Evolutionary conservation across 78 protist genomes (phyloP).

Genomic region (Monocercomonoides exilis): DNA sequence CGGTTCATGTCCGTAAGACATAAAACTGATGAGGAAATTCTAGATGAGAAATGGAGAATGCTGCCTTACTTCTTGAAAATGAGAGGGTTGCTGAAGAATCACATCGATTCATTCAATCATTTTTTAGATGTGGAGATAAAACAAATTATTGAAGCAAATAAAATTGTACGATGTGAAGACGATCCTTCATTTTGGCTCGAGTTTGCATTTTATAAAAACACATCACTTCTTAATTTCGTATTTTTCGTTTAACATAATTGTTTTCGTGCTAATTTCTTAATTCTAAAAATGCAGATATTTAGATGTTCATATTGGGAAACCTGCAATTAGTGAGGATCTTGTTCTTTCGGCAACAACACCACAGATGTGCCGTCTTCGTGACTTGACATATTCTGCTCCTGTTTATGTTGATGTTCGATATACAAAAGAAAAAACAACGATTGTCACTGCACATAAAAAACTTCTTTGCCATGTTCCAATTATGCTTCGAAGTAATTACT

Average conservation of each 20-base stretch:
- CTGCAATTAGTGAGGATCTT: slow-evolving; percentile 49
- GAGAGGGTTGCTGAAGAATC: slow-evolving; percentile 85
- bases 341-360: slow-evolving; percentile 48
- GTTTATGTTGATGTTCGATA: slow-evolving; percentile 81
- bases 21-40: not conserved
- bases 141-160: slow-evolving; percentile 62
- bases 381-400: slow-evolving; percentile 92
- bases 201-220: not conserved
- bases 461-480: slow-evolving; percentile 69
- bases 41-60: slow-evolving; percentile 87
- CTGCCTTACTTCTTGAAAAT: slow-evolving; percentile 86
- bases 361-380: slow-evolving; percentile 90
- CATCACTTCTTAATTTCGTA: slow-evolving; percentile 1
- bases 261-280: not conserved
- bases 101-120: slow-evolving; percentile 89
- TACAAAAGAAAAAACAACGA: slow-evolving; percentile 44
- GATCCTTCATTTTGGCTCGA: slow-evolving; percentile 63
- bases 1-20: no score
- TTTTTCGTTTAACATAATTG: not conserved
- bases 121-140: slow-evolving; percentile 57
- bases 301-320: slow-evolving; percentile 63
- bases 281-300: slow-evolving; percentile 31
- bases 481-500: slow-evolving; percentile 84
- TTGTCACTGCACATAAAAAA: slow-evolving; percentile 66
- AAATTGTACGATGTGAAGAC: slow-evolving; percentile 51